A percentile compares a stretch with the other conserved stretches of the same genome.
Evolutionary conservation across 2,329 filamentous ascomycete species (phyloP).

Genomic region (Penicillium expansum): DNA sequence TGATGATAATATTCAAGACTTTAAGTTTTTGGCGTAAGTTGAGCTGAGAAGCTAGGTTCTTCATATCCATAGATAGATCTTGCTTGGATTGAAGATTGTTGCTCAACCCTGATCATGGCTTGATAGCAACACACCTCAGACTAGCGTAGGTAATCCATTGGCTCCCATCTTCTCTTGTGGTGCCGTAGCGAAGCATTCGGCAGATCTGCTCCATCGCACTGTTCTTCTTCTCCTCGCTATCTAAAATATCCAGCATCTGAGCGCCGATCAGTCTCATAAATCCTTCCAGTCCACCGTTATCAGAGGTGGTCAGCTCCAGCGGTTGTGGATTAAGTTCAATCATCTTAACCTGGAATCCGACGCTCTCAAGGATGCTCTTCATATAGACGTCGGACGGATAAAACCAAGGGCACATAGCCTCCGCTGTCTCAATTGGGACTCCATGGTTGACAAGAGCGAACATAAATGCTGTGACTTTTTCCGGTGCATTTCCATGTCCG

Average conservation of each 20-base stretch:
- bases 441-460: constrained; percentile 8
- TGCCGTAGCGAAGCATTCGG: background rate
- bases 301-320: background rate
- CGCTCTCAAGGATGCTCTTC: background rate
- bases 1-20: background rate
- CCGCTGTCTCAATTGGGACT: constrained; percentile 1
- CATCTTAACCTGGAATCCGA: background rate
- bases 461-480: constrained; percentile 6
- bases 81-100: background rate
- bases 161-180: constrained; percentile 3
- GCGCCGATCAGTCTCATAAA: background rate
- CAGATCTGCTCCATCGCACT: background rate
- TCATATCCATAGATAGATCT: background rate
- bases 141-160: constrained; percentile 3
- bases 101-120: background rate
- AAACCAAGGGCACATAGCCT: constrained; percentile 4
- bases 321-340: background rate
- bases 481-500: constrained; percentile 5
- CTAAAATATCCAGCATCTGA: constrained; percentile 5
- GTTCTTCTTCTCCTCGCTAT: constrained; percentile 1
- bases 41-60: background rate
- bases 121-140: constrained; percentile 7
- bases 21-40: background rate
- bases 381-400: constrained; percentile 3
- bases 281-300: background rate